phyloP scores from a whole-genome alignment of 805 yeast genomes.

The Kuraishia ogatae region DNA sequence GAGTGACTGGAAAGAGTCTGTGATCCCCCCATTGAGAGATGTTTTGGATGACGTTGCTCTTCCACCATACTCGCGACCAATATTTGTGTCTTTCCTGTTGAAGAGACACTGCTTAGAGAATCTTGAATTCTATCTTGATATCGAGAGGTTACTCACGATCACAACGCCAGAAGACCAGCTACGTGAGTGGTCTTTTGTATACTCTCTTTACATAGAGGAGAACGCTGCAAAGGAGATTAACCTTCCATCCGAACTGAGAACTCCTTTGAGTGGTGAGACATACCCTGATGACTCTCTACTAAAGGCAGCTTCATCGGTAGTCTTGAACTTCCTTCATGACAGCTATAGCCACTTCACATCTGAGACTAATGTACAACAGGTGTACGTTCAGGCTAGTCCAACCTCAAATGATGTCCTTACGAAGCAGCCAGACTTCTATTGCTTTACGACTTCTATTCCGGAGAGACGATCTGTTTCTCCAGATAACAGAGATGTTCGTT shows the following conservation, averaged over 20 bases:
- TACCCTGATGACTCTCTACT: constrained; percentile 4
- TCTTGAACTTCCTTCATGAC: constrained; percentile 17
- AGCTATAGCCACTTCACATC: constrained; percentile 21
- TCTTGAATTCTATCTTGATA: constrained; percentile 22
- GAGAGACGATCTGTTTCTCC: too few relatives aligned
- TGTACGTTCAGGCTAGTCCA: too few relatives aligned
- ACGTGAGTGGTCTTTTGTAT: constrained; percentile 17
- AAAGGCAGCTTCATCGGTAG: constrained; percentile 11
- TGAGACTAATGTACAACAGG: constrained; percentile 3
- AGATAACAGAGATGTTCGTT: too few relatives aligned
- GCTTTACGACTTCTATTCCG: too few relatives aligned
- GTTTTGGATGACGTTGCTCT: constrained; percentile 17
- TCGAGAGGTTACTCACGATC: constrained; percentile 12
- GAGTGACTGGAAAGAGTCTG: too few relatives aligned
- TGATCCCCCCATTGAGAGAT: constrained; percentile 18
- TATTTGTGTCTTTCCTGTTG: constrained; percentile 19
- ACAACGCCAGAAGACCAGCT: constrained; percentile 2
- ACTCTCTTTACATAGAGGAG: constrained; percentile 16
- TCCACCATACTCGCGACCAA: constrained; percentile 14
- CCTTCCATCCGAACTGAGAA: constrained; percentile 16
- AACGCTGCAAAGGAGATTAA: constrained; percentile 22
- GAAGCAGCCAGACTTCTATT: too few relatives aligned
- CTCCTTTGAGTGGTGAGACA: neutral
- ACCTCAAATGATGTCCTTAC: too few relatives aligned
- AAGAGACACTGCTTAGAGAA: constrained; percentile 25